Conservation (phyloP, 331 rosid species). For the Pyracantha coccinea region DNA sequence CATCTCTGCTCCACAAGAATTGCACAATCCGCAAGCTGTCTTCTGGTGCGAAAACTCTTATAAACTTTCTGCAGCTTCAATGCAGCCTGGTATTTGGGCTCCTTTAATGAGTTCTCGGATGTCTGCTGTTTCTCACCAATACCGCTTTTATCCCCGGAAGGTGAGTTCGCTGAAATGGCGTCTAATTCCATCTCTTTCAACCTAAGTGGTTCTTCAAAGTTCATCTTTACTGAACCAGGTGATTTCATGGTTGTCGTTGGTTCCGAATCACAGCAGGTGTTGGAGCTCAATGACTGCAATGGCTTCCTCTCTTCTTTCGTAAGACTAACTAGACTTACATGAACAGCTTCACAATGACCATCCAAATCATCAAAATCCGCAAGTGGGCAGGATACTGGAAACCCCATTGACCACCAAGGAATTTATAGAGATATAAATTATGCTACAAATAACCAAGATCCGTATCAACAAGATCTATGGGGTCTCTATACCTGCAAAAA, state of each 20-base stretch:
- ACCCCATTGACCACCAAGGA: slow-evolving; percentile 24
- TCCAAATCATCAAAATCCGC: slow-evolving; percentile 28
- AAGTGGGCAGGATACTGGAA: slow-evolving; percentile 16
- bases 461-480: slow-evolving; percentile 6
- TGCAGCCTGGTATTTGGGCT: slow-evolving; percentile 52
- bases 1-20: slow-evolving; percentile 91
- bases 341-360: slow-evolving; percentile 24
- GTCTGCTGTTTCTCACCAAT: slow-evolving; percentile 9
- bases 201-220: slow-evolving; percentile 34
- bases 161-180: slow-evolving; percentile 24
- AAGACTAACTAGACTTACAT: slow-evolving; percentile 20
- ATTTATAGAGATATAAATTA: not conserved
- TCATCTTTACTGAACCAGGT: slow-evolving; percentile 30
- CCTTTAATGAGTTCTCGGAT: not conserved
- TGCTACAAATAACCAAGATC: slow-evolving; percentile 12
- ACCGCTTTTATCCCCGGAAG: slow-evolving; percentile 23
- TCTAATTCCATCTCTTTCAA: slow-evolving; percentile 33
- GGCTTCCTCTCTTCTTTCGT: slow-evolving; percentile 15
- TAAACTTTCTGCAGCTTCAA: slow-evolving; percentile 77
- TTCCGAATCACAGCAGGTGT: slow-evolving; percentile 23
- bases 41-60: slow-evolving; percentile 79
- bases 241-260: slow-evolving; percentile 13
- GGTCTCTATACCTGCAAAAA: slow-evolving; percentile 19
- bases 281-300: slow-evolving; percentile 27
- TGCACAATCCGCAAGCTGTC: slow-evolving; percentile 80